Percentiles rank a stretch among this genome's conserved stretches.
Conservation (phyloP, 176 grass and related monocot species). For the Musa acuminata region DNA sequence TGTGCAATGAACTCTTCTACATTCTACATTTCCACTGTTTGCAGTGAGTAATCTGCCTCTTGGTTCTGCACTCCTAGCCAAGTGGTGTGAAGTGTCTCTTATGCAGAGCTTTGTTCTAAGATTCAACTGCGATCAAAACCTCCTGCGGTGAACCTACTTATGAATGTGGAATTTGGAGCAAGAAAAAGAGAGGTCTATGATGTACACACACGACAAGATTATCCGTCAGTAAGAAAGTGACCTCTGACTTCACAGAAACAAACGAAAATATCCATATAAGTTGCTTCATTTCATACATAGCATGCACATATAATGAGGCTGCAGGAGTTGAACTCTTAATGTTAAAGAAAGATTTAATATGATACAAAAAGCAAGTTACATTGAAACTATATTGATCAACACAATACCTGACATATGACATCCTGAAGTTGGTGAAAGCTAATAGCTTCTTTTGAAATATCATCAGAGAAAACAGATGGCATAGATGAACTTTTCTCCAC, state of each 20-base stretch:
- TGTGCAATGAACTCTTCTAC: slow-evolving; percentile 21
- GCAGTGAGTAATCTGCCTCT: slow-evolving; percentile 48
- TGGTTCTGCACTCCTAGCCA: slow-evolving; percentile 66
- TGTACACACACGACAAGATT: not conserved
- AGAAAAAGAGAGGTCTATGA: too few relatives aligned
- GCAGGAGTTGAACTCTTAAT: too few relatives aligned
- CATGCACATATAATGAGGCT: not conserved
- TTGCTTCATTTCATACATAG: not conserved
- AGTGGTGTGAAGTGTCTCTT: slow-evolving; percentile 81
- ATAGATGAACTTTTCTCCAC: not conserved
- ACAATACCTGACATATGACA: slow-evolving; percentile 36
- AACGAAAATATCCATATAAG: not conserved
- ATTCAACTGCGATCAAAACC: slow-evolving; percentile 52
- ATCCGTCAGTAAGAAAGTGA: not conserved
- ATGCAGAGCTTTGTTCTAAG: slow-evolving; percentile 69
- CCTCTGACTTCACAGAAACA: not conserved
- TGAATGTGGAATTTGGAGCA: not conserved
- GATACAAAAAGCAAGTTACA: too few relatives aligned
- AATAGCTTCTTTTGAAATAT: slow-evolving; percentile 22
- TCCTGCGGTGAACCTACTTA: not conserved
- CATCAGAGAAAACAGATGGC: not conserved
- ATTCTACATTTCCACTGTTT: slow-evolving; percentile 39
- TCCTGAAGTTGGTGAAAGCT: slow-evolving; percentile 49
- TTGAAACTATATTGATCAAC: too few relatives aligned
- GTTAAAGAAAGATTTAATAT: not conserved